Evolutionary conservation across 73 alveolate species (phyloP).

Genomic region (Uronychia binucleata): DNA sequence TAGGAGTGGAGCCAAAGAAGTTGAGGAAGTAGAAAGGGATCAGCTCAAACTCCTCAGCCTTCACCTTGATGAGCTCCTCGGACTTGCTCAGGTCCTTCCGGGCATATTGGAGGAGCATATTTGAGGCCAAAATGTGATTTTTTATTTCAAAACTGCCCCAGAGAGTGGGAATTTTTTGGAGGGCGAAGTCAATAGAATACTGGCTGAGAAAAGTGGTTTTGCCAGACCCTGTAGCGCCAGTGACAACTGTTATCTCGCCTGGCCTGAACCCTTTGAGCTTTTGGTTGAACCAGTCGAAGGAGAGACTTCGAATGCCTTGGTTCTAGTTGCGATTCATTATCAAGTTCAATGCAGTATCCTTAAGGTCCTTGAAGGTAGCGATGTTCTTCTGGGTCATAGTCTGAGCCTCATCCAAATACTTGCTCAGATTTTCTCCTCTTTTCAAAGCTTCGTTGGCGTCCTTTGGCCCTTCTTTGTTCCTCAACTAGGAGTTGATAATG

Average conservation of each 20-base stretch:
- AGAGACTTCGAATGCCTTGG: constrained; percentile 59
- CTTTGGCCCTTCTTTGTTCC: constrained; percentile 51
- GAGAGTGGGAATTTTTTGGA: constrained; percentile 77
- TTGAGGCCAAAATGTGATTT: constrained; percentile 74
- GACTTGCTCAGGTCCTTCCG: constrained; percentile 48
- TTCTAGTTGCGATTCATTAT: constrained; percentile 48
- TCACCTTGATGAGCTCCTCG: constrained; percentile 32
- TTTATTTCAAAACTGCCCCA: constrained; percentile 95
- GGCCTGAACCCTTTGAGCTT: constrained; percentile 80
- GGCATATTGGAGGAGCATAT: constrained; percentile 64
- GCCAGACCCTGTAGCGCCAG: constrained; percentile 96
- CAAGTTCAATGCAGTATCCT: constrained; percentile 36
- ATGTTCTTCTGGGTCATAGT: constrained; percentile 67
- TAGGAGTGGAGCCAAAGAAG: constrained; percentile 86
- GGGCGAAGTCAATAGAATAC: constrained; percentile 75
- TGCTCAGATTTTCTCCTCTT: constrained; percentile 25
- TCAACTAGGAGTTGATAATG: constrained; percentile 58
- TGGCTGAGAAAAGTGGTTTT: constrained; percentile 88
- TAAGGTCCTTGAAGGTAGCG: constrained; percentile 60
- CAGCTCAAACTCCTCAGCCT: constrained; percentile 57
- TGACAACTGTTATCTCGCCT: constrained; percentile 87
- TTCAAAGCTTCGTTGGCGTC: constrained; percentile 87
- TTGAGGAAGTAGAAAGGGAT: constrained; percentile 80
- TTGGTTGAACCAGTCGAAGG: constrained; percentile 68
- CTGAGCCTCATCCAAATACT: constrained; percentile 39